Conservation (phyloP, 2,329 filamentous ascomycete genomes). For the Paraconiothyrium sp. region DNA sequence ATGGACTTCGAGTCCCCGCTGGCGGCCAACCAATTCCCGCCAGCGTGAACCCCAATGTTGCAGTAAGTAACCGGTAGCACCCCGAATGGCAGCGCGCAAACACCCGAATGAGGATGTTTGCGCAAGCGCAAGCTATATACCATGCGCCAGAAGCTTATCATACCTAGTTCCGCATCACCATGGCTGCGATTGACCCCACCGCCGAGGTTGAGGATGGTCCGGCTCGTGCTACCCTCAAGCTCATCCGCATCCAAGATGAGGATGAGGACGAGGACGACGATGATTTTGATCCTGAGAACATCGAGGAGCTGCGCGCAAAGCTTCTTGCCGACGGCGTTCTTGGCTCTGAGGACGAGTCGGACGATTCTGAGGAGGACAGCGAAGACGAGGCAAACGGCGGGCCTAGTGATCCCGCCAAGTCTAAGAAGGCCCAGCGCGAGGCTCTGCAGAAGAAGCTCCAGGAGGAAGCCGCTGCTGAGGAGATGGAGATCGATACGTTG, state of each 20-base stretch:
- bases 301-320: constrained; percentile 51
- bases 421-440: constrained; percentile 83
- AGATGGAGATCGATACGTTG: constrained; percentile 74
- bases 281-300: constrained; percentile 54
- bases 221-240: constrained; percentile 85
- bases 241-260: constrained; percentile 78
- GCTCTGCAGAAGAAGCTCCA: constrained; percentile 82
- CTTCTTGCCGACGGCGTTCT: constrained; percentile 47
- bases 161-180: constrained; percentile 89
- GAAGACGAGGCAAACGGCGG: constrained; percentile 85
- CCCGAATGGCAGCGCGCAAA: background rate
- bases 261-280: constrained; percentile 68
- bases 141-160: constrained; percentile 8
- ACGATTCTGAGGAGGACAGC: constrained; percentile 58
- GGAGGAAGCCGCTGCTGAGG: constrained; percentile 72
- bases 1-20: constrained; percentile 89
- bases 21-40: constrained; percentile 85
- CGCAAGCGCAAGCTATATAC: background rate
- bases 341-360: constrained; percentile 46
- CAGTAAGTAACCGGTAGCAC: constrained; percentile 67
- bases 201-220: constrained; percentile 62
- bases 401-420: constrained; percentile 89
- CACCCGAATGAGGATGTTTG: background rate
- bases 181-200: constrained; percentile 96
- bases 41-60: constrained; percentile 77